phyloP scores from a whole-genome alignment of 768 basidiomycete genomes.

The Suillus paluster region DNA sequence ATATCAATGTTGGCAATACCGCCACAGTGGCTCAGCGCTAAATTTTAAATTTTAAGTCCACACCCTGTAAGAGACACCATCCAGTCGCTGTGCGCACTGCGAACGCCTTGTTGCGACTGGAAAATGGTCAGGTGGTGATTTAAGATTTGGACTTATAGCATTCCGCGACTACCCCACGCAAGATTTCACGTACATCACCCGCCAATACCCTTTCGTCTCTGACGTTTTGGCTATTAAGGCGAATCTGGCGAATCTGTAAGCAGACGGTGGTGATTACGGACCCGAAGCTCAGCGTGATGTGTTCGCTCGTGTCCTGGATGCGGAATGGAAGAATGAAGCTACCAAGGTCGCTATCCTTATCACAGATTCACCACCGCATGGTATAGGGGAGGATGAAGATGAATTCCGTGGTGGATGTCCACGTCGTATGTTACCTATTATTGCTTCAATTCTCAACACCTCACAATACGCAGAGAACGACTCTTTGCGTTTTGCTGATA shows the following conservation, averaged over 20 bases:
- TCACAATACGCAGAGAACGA: constrained; percentile 29
- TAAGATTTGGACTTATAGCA: constrained; percentile 54
- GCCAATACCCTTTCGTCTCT: constrained; percentile 53
- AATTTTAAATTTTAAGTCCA: no score
- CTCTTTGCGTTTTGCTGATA: constrained; percentile 32
- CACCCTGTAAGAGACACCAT: constrained; percentile 38
- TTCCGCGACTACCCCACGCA: constrained; percentile 64
- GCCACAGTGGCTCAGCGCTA: no score
- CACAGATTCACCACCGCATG: constrained; percentile 64
- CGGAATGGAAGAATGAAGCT: constrained; percentile 54
- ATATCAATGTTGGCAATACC: no score
- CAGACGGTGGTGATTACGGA: constrained; percentile 54
- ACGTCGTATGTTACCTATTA: neutral
- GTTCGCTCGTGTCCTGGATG: constrained; percentile 48
- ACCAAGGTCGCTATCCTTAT: constrained; percentile 59
- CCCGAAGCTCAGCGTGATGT: constrained; percentile 64
- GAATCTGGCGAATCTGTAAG: constrained; percentile 46
- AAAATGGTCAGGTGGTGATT: constrained; percentile 47
- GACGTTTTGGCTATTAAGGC: constrained; percentile 49
- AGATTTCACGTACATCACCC: constrained; percentile 54
- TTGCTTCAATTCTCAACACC: neutral
- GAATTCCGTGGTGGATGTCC: constrained; percentile 31
- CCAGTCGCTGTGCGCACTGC: constrained; percentile 52
- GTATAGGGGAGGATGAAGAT: constrained; percentile 58
- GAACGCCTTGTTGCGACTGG: constrained; percentile 54